These are phyloP conservation scores for Suillus clintonianus DNA, from an alignment of 768 basidiomycete species.

Conservation along the genomic window DNA sequence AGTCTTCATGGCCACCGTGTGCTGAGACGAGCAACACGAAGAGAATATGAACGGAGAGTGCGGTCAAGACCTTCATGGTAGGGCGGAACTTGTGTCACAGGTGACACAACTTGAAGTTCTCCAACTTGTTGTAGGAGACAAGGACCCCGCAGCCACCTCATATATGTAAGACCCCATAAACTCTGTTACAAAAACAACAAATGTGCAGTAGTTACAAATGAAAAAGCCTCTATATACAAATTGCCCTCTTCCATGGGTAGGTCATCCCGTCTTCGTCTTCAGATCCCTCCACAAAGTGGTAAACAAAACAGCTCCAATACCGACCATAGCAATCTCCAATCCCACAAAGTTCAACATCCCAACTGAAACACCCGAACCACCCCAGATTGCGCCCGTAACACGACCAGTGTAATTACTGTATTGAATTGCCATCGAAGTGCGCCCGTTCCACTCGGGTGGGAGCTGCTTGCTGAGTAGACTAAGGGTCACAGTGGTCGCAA, in stretches of 20 bases:
- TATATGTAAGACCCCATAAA: background rate
- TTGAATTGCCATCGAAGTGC: conserved; percentile 58
- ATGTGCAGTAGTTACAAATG: no score
- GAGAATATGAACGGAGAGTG: conserved; percentile 43
- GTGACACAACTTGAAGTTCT: background rate
- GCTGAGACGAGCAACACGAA: conserved; percentile 36
- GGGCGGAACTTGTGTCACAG: background rate
- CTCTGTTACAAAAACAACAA: background rate
- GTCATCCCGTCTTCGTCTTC: conserved; percentile 63
- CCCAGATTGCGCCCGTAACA: conserved; percentile 67
- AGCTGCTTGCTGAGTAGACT: conserved; percentile 70
- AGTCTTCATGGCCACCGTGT: conserved; percentile 66
- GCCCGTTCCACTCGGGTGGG: conserved; percentile 60
- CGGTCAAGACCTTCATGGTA: conserved; percentile 51
- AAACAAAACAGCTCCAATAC: conserved; percentile 57
- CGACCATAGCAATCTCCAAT: conserved; percentile 61
- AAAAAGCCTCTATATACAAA: no score
- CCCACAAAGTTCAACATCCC: conserved; percentile 66
- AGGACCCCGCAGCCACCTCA: background rate
- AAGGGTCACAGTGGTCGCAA: conserved; percentile 68
- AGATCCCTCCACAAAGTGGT: conserved; percentile 60
- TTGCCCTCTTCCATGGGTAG: background rate
- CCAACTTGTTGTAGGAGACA: background rate
- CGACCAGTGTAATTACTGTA: conserved; percentile 72
- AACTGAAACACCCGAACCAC: conserved; percentile 53